Evolutionary conservation across 805 yeast genomes (phyloP).

Genomic region (Danielia oregonensis): DNA sequence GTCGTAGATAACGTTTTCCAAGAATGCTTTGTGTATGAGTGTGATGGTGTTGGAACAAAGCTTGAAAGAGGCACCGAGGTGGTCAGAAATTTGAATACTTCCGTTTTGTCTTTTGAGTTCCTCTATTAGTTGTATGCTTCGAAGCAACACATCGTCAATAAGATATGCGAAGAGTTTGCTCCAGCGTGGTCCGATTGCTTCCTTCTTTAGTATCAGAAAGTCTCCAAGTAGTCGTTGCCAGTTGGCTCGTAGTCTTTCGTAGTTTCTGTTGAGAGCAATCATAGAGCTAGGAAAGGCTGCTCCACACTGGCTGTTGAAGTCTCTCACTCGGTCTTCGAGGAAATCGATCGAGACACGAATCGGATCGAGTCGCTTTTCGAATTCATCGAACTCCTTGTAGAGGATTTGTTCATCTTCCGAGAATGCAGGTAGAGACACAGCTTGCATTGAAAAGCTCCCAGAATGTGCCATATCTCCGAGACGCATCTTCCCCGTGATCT

Average conservation of each 20-base stretch:
- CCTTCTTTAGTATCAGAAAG: conserved; percentile 6
- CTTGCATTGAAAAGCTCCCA: neutral
- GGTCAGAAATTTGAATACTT: conserved; percentile 17
- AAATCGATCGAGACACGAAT: conserved; percentile 12
- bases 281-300: conserved; percentile 1
- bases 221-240: conserved; percentile 8
- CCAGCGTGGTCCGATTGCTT: conserved; percentile 8
- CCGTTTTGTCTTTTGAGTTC: conserved; percentile 7
- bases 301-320: conserved; percentile 3
- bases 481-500: neutral
- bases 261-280: neutral
- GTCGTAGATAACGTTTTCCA: conserved; percentile 37
- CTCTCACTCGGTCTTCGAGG: conserved; percentile 6
- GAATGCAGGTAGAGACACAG: conserved; percentile 4
- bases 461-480: neutral
- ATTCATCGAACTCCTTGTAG: neutral
- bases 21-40: conserved; percentile 30
- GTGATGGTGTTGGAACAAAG: conserved; percentile 36
- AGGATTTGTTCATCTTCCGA: conserved; percentile 3
- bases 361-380: conserved; percentile 6
- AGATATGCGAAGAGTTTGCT: conserved; percentile 7
- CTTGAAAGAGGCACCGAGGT: conserved; percentile 32
- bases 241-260: conserved; percentile 3
- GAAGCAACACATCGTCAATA: conserved; percentile 5
- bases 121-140: conserved; percentile 3